Conservation (phyloP, 1,284 basidiomycete genomes). For the Xanthoconium separans region DNA sequence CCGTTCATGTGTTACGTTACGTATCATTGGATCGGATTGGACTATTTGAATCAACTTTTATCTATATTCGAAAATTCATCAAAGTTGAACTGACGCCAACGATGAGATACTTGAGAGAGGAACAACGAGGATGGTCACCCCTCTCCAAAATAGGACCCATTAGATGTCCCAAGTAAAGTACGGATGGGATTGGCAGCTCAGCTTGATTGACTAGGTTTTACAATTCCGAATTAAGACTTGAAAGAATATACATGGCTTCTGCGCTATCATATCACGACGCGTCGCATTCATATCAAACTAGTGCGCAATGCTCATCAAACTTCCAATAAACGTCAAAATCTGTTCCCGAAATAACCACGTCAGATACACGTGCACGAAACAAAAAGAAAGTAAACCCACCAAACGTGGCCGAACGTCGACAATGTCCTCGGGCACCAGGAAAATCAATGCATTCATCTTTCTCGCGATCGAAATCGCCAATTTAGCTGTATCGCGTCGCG, state of each 20-base stretch:
- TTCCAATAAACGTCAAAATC: conserved; percentile 73
- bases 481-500: conserved; percentile 62
- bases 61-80: too few relatives aligned
- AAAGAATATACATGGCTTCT: not conserved
- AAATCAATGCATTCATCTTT: conserved; percentile 96
- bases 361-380: not conserved
- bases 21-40: too few relatives aligned
- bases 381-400: conserved; percentile 47
- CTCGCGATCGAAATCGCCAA: conserved; percentile 96
- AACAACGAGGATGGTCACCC: too few relatives aligned
- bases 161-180: too few relatives aligned
- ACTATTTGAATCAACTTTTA: too few relatives aligned
- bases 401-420: conserved; percentile 84
- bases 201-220: not conserved
- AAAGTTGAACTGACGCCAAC: too few relatives aligned
- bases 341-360: conserved; percentile 23
- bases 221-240: not conserved
- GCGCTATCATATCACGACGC: not conserved
- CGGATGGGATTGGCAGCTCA: too few relatives aligned
- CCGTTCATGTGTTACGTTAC: too few relatives aligned
- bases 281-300: conserved; percentile 1
- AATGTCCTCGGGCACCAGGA: conserved; percentile 96
- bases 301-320: conserved; percentile 61
- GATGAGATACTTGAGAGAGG: too few relatives aligned
- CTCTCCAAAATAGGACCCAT: too few relatives aligned